These are phyloP conservation scores for Trichoderma oligosporum DNA, from an alignment of 2,329 filamentous ascomycete species.

Conservation along the genomic window DNA sequence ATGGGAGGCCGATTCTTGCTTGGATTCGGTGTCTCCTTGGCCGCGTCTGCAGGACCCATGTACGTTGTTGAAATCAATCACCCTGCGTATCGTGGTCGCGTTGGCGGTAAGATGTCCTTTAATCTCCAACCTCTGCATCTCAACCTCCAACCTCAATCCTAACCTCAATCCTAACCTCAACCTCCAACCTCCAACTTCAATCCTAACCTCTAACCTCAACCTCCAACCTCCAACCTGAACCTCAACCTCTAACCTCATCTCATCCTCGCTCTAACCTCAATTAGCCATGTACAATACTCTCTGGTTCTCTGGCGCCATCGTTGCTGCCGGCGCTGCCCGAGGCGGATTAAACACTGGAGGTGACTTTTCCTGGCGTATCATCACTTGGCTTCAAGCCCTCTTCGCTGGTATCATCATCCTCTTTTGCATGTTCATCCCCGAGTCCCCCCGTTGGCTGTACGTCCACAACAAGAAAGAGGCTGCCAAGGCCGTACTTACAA, in stretches of 20 bases:
- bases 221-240: too few species aligned
- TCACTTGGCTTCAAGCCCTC: conserved; percentile 43
- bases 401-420: conserved; percentile 40
- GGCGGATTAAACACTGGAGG: conserved; percentile 38
- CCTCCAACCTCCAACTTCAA: too few species aligned
- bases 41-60: conserved; percentile 25
- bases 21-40: conserved; percentile 48
- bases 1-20: conserved; percentile 59
- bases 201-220: too few species aligned
- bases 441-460: conserved; percentile 43
- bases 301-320: conserved; percentile 47
- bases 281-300: conserved; percentile 40
- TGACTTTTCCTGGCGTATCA: conserved; percentile 32
- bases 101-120: conserved; percentile 30
- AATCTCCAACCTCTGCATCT: too few species aligned
- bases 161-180: too few species aligned
- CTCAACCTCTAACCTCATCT: too few species aligned
- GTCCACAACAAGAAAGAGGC: conserved; percentile 37
- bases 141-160: not conserved
- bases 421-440: conserved; percentile 37
- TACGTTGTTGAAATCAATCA: conserved; percentile 47
- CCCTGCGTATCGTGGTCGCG: conserved; percentile 43
- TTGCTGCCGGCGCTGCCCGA: conserved; percentile 47
- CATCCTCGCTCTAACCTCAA: not conserved
- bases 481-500: conserved; percentile 36